phyloP scores from a whole-genome alignment of 306 rosid genomes.

The Dalbergia cochinchinensis region DNA sequence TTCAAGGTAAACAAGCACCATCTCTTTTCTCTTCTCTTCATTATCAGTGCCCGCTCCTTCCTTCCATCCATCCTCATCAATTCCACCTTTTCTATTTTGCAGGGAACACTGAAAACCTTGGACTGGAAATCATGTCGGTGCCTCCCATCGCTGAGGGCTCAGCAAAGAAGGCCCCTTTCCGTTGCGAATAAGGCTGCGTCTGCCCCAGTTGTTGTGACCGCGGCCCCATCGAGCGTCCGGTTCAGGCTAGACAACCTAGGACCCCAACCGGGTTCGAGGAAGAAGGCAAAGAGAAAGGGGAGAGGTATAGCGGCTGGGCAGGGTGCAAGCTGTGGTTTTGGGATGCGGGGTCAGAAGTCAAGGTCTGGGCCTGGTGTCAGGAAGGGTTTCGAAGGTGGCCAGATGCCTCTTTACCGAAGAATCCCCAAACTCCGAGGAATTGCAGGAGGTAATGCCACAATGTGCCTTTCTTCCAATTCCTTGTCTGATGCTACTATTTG shows the following conservation, averaged over 20 bases:
- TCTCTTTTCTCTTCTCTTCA: background rate
- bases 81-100: constrained; percentile 21
- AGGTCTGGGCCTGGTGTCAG: constrained; percentile 92
- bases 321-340: constrained; percentile 98
- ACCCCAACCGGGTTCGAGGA: constrained; percentile 95
- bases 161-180: constrained; percentile 40
- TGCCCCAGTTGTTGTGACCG: constrained; percentile 31
- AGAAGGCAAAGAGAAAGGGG: constrained; percentile 88
- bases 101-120: constrained; percentile 70
- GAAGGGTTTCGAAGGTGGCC: constrained; percentile 94
- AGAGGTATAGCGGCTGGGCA: constrained; percentile 96
- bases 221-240: constrained; percentile 51
- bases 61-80: background rate
- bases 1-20: constrained; percentile 63
- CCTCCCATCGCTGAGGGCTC: constrained; percentile 49
- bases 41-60: background rate
- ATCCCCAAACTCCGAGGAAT: constrained; percentile 91
- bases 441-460: constrained; percentile 76
- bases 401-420: constrained; percentile 94
- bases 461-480: background rate
- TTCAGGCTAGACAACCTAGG: constrained; percentile 85
- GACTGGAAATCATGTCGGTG: constrained; percentile 44
- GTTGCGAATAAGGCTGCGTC: constrained; percentile 56
- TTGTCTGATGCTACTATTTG: background rate
- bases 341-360: constrained; percentile 98